These are phyloP conservation scores for Penicillium ochrochloron DNA, from an alignment of 495 filamentous ascomycete species.

Conservation along the genomic window DNA sequence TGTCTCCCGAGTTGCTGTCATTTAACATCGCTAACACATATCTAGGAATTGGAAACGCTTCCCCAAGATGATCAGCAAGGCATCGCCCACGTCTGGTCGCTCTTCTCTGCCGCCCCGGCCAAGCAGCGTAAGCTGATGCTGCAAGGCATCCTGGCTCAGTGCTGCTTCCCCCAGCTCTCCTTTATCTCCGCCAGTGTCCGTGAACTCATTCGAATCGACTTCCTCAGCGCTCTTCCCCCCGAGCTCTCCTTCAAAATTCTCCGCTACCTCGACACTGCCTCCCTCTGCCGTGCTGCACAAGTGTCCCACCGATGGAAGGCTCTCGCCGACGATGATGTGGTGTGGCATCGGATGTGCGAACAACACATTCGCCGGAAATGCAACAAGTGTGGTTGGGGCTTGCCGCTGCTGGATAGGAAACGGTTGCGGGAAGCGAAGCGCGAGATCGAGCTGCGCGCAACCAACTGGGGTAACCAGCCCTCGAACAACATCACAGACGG, in stretches of 20 bases:
- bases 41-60: conserved; percentile 78
- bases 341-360: conserved; percentile 99
- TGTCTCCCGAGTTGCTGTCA: conserved; percentile 25
- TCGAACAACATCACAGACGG: conserved; percentile 29
- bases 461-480: conserved; percentile 47
- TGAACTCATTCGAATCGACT: conserved; percentile 95
- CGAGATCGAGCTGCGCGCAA: conserved; percentile 76
- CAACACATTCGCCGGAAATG: conserved; percentile 98
- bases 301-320: conserved; percentile 87
- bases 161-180: conserved; percentile 96
- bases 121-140: conserved; percentile 96
- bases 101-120: conserved; percentile 93
- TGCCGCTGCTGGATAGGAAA: conserved; percentile 88
- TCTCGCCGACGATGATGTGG: conserved; percentile 92
- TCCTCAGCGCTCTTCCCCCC: conserved; percentile 81
- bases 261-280: conserved; percentile 89
- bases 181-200: conserved; percentile 84
- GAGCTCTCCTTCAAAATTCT: conserved; percentile 94
- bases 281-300: conserved; percentile 96
- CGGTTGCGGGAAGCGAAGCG: conserved; percentile 84
- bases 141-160: conserved; percentile 90
- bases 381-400: conserved; percentile 94
- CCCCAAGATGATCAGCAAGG: conserved; percentile 85
- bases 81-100: conserved; percentile 92
- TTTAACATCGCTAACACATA: conserved; percentile 16